phyloP scores from a whole-genome alignment of 2,329 filamentous ascomycete genomes.

The Xylaria sp. region DNA sequence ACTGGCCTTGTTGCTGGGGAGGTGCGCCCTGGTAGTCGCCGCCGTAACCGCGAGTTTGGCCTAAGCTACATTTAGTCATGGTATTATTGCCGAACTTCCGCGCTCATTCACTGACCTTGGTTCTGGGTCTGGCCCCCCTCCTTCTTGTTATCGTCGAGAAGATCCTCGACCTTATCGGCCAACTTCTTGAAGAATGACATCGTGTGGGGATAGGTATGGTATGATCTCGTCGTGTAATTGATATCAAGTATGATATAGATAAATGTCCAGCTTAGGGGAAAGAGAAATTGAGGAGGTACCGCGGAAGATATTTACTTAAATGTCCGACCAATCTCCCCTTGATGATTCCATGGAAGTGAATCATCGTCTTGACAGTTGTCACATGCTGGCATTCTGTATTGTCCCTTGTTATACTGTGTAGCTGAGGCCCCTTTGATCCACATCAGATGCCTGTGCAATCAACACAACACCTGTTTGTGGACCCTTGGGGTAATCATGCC shows the following conservation, averaged over 20 bases:
- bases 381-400: neutral
- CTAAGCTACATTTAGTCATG: neutral
- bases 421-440: neutral
- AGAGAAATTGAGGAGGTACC: neutral
- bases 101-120: neutral
- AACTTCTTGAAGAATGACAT: conserved; percentile 29
- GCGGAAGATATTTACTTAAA: neutral
- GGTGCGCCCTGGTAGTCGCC: neutral
- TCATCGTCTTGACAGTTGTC: neutral
- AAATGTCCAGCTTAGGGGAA: neutral
- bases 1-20: conserved; percentile 4
- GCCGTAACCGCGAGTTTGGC: conserved; percentile 1
- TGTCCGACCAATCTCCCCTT: neutral
- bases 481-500: neutral
- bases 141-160: conserved; percentile 22
- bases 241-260: neutral
- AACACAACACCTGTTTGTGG: neutral
- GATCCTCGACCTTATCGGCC: conserved; percentile 23
- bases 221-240: neutral
- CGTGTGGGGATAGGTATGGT: conserved; percentile 2
- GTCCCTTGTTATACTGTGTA: neutral
- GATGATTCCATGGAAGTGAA: neutral
- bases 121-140: neutral
- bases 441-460: neutral
- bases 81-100: neutral